Conservation (phyloP, 257 asterid genomes). For the Petrea volubilis region DNA sequence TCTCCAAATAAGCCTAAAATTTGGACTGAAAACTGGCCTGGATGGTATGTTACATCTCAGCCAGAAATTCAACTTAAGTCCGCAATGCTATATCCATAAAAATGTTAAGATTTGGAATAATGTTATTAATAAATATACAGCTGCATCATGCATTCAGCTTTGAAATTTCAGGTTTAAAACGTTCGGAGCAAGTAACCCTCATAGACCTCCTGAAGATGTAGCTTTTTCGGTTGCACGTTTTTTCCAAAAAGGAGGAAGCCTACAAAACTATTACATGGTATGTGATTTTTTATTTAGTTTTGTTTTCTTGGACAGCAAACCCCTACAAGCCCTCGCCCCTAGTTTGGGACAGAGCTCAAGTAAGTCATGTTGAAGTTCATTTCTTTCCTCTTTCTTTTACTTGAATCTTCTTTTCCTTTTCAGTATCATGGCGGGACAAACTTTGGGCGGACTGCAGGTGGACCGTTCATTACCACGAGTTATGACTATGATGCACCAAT, state of each 20-base stretch:
- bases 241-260: constrained; percentile 94
- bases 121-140: not conserved
- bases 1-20: constrained; percentile 78
- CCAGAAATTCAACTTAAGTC: not conserved
- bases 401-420: constrained; percentile 20
- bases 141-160: constrained; percentile 14
- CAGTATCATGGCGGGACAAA: constrained; percentile 98
- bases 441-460: constrained; percentile 97
- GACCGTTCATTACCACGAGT: constrained; percentile 93
- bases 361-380: not conserved
- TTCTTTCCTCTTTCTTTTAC: constrained; percentile 16
- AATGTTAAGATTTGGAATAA: not conserved
- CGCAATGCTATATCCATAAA: not conserved
- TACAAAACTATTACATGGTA: constrained; percentile 96
- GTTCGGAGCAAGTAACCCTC: constrained; percentile 88
- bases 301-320: constrained; percentile 2
- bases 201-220: constrained; percentile 91
- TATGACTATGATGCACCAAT: constrained; percentile 97
- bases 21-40: constrained; percentile 99
- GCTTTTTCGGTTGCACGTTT: constrained; percentile 92
- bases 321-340: constrained; percentile 1
- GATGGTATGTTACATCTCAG: constrained; percentile 60
- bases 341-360: not conserved
- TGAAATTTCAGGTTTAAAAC: constrained; percentile 68
- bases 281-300: not conserved